Evolutionary conservation across 495 filamentous ascomycete genomes (phyloP), one percentile per base, ranked within the genome.

Genomic region (Hypoxylon fragiforme): DNA sequence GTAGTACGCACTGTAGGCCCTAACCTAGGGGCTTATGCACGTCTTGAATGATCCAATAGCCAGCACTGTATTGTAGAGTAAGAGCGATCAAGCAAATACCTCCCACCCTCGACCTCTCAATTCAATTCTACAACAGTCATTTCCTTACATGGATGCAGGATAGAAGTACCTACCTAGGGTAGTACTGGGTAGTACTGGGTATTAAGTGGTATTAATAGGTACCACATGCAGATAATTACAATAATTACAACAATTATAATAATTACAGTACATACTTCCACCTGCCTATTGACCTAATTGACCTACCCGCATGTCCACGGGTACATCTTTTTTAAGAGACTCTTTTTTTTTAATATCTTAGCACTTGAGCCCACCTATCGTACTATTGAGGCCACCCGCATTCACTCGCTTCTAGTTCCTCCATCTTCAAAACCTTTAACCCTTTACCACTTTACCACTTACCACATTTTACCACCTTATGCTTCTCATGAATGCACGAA

Each of bases 341-440:
- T n/a, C n/a, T n/a, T n/a, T n/a, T n/a, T n/a, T 37, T 45, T 46
- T 46, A 57, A 57, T 50, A 45, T 42, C 20, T 21, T 55, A 48
- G 19, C n/a, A n/a, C n/a, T n/a, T n/a, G n/a, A n/a, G n/a, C 52
- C 43, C 24, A 28, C 24, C 24, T 47, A 46, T 42, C 31, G 44
- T 43, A 55, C 46, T 54, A 59, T 54, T 41, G 40, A 60, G 44
- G 50, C 40, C 44, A 44, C 49, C 54, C 44, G 4, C 24, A 28
- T 9, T 9, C 49, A 47, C 38, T 54, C 43, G 54, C 43, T 48
- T 37, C 22, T 32, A 13, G 24, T 9, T 28, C 24, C 9, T 28
- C 24, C 24, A 28, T 9, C 24, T 28, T 28, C 9, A 9, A 28
- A 4, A 7, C 32, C 43, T 42, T 37, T 44, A 48, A 49, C 37